phyloP scores from a whole-genome alignment of 805 yeast genomes.

The Hanseniaspora jakobsenii region DNA sequence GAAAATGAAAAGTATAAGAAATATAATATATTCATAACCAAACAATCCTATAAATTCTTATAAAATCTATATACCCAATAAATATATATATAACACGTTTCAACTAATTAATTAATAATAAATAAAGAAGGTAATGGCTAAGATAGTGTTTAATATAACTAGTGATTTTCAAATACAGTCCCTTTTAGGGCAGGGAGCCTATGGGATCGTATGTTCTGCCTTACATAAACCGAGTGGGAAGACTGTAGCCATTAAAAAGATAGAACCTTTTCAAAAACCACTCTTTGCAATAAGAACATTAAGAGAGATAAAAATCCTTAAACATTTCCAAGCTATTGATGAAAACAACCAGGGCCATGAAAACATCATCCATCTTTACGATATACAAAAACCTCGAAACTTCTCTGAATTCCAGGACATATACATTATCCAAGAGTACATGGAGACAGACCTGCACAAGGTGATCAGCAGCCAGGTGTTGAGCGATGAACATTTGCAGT shows the following conservation, averaged over 20 bases:
- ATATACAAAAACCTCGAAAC: constrained; percentile 71
- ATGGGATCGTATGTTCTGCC: constrained; percentile 88
- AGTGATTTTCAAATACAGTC: constrained; percentile 76
- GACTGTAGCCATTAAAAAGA: constrained; percentile 89
- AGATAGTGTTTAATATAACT: constrained; percentile 64
- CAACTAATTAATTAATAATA: background rate
- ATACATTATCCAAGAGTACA: constrained; percentile 73
- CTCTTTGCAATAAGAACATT: constrained; percentile 82
- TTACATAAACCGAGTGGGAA: constrained; percentile 74
- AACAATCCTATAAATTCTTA: too few relatives aligned
- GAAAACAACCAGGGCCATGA: constrained; percentile 42
- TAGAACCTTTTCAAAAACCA: constrained; percentile 80
- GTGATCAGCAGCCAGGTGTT: constrained; percentile 72
- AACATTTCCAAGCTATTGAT: constrained; percentile 50
- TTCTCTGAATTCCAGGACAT: constrained; percentile 75
- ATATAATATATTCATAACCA: too few relatives aligned
- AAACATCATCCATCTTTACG: constrained; percentile 79
- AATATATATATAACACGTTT: too few relatives aligned
- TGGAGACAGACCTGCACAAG: constrained; percentile 78
- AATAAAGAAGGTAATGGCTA: constrained; percentile 15
- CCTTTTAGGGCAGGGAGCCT: constrained; percentile 91
- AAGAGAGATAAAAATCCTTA: constrained; percentile 75
- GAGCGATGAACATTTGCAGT: constrained; percentile 87
- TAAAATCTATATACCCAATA: too few relatives aligned
- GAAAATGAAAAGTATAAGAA: too few relatives aligned